phyloP scores from a whole-genome alignment of 345 rosid species.

The Rhodomyrtus tomentosa region DNA sequence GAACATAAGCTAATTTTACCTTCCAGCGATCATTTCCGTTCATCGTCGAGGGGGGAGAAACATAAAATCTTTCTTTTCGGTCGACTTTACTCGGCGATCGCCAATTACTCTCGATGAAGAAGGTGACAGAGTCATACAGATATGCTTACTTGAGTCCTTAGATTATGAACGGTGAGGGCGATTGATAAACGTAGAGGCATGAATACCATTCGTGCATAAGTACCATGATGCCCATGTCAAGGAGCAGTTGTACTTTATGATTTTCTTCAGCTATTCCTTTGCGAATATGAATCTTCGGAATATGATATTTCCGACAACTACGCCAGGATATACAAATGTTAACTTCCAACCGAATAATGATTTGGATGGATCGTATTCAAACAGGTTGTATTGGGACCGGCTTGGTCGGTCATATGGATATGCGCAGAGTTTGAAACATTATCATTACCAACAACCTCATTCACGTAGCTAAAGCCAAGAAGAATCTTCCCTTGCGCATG shows the following conservation, averaged over 20 bases:
- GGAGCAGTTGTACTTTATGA: not conserved
- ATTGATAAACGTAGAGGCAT: not conserved
- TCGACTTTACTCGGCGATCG: too few species aligned
- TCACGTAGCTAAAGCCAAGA: not conserved
- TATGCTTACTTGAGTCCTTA: too few species aligned
- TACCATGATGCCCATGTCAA: not conserved
- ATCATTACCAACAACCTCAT: not conserved
- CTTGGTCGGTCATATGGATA: not conserved
- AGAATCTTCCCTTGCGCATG: not conserved
- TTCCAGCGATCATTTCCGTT: too few species aligned
- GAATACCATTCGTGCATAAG: not conserved
- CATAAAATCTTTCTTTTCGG: too few species aligned
- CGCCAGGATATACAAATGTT: not conserved
- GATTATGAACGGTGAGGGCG: too few species aligned
- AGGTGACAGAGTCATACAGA: too few species aligned
- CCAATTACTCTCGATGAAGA: too few species aligned
- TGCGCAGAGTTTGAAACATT: not conserved
- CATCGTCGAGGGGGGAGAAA: too few species aligned
- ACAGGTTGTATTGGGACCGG: not conserved
- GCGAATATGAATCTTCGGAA: not conserved
- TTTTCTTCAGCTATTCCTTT: not conserved
- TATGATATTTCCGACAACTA: not conserved
- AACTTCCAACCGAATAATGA: not conserved
- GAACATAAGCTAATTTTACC: too few species aligned
- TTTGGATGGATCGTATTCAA: not conserved